Base-by-base conservation (phyloP, 768 basidiomycete species). In the Boletus barrowsii region DNA sequence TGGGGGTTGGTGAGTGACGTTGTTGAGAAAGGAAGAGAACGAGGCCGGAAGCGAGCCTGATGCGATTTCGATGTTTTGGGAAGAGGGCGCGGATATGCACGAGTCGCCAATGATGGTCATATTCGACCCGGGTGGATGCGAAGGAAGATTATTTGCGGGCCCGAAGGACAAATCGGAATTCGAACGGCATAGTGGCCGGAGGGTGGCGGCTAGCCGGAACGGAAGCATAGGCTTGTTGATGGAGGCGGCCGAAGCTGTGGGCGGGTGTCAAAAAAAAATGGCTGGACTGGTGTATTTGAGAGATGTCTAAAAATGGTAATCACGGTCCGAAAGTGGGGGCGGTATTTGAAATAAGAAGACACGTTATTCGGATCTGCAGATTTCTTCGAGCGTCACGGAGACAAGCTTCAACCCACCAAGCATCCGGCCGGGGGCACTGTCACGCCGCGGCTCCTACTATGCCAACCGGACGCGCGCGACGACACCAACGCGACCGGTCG, bases 291-390 rank as follows among this genome's bases (percentile, higher is more conserved):
- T 8, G 11, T 10, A 13, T 33, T 33, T 17, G 36, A 9, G 9
- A 22, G 17, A 55, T 44, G 40, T 37, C 61, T 35, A 5, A 32
- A 56, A 58, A 52, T 46, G 52, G 64, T 18, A 48, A 49, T 60
- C 22, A 32, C 39, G 56, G 37, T 33, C 61, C 59, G 48, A 30
- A 5, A 30, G 24, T 24, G 9, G 40, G 56, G 56, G 22, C 15
- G 7, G 20, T 22, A 72, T 70, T 70, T 63, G 59, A 68, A 72
- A 72, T 70, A 44, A 48, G 68, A 70, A 70, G 67, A 65, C 61
- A 66, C 56, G 64, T 68, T 69, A 63, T 60, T 58, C 67, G 61
- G 68, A 69, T 69, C 68, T 69, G 62, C 68, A 68, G 64, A 70
- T 69, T 50, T 40, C 36, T 47, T 47, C 30, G 43, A 33, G 47